Conservation (phyloP, 192 early-diverging fungal genomes). For the Podila epicladia region DNA sequence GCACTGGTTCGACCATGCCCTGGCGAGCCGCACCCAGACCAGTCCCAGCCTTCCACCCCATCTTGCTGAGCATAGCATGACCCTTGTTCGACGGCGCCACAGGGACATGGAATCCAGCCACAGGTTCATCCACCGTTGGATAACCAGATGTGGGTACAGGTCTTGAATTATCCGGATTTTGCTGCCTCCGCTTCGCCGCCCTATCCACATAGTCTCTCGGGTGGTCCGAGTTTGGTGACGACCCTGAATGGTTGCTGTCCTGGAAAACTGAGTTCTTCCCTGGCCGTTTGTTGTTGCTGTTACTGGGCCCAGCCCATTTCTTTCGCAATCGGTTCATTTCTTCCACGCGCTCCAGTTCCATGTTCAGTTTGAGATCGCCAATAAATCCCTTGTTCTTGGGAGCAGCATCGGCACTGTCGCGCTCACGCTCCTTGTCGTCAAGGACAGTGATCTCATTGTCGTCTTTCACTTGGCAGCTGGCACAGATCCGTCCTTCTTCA, state of each 20-base stretch:
- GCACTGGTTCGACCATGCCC: slow-evolving; percentile 56
- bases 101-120: slow-evolving; percentile 41
- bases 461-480: slow-evolving; percentile 63
- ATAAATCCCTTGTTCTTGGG: neutral
- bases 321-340: slow-evolving; percentile 45
- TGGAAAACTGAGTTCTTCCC: neutral
- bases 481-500: slow-evolving; percentile 65
- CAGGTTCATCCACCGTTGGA: neutral
- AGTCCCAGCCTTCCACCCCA: slow-evolving; percentile 73
- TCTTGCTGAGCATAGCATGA: slow-evolving; percentile 62
- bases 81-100: slow-evolving; percentile 59
- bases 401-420: neutral
- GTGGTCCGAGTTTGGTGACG: neutral
- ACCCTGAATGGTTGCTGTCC: neutral
- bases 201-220: slow-evolving; percentile 31
- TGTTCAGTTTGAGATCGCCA: slow-evolving; percentile 14
- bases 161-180: slow-evolving; percentile 32
- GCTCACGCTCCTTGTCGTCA: slow-evolving; percentile 28
- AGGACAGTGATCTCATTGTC: slow-evolving; percentile 61
- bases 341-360: slow-evolving; percentile 35
- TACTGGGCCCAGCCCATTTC: slow-evolving; percentile 50
- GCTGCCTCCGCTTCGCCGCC: slow-evolving; percentile 31
- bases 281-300: neutral
- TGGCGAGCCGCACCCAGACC: slow-evolving; percentile 54
- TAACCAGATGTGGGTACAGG: slow-evolving; percentile 1